Percentiles rank a stretch among this genome's conserved stretches.
phyloP scores from a whole-genome alignment of 148 eudicot species.

The Chenopodium album region DNA sequence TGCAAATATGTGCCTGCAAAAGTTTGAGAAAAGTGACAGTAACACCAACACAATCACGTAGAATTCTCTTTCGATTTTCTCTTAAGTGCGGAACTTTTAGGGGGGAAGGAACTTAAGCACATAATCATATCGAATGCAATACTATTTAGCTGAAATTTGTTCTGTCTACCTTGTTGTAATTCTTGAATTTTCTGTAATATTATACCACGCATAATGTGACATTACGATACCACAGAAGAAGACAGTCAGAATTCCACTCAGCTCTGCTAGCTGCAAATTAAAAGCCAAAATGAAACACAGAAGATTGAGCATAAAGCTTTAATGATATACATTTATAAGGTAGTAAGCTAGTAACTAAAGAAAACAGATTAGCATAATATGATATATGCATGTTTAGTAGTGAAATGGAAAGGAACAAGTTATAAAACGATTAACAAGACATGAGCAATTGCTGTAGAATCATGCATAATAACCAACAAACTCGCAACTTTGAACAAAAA shows the following conservation, averaged over 20 bases:
- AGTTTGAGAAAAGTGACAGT: not conserved
- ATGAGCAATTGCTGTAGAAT: not conserved
- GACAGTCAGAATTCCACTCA: constrained; percentile 91
- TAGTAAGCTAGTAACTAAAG: not conserved
- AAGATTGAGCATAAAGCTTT: not conserved
- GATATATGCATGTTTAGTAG: not conserved
- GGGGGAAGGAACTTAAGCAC: not conserved
- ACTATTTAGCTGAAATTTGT: not conserved
- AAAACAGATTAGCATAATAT: not conserved
- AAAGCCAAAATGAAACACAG: not conserved
- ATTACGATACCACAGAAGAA: constrained; percentile 90
- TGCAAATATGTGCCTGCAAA: constrained; percentile 83
- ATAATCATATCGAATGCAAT: not conserved
- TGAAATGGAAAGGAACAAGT: not conserved
- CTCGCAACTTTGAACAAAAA: not conserved
- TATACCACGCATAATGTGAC: constrained; percentile 98
- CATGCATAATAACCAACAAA: not conserved
- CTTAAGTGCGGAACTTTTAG: not conserved
- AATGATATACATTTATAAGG: not conserved
- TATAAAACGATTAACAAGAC: not conserved
- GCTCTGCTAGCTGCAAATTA: constrained; percentile 61
- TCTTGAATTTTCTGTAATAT: constrained; percentile 83
- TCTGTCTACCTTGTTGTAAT: constrained; percentile 65
- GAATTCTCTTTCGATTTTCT: not conserved
- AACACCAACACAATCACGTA: not conserved